Percentiles rank a stretch among this genome's conserved stretches.
These are phyloP conservation scores for Trichophyton mentagrophytes DNA, from an alignment of 2,329 filamentous ascomycete species.

Conservation along the genomic window DNA sequence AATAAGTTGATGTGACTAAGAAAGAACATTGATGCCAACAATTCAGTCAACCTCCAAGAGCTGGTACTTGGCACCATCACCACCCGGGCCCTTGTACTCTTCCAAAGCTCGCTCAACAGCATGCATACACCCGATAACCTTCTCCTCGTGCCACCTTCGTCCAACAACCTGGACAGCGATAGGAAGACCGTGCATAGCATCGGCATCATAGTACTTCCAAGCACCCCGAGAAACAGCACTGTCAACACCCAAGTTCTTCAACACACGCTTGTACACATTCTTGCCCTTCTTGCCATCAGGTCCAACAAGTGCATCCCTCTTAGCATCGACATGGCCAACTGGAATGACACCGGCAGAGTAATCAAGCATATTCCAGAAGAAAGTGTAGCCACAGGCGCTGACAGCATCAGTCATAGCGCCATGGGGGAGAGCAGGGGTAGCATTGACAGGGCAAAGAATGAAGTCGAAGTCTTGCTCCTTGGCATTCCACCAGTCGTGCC, in stretches of 20 bases:
- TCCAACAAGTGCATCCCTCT: constrained; percentile 53
- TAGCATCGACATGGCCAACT: constrained; percentile 65
- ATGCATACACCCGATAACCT: constrained; percentile 70
- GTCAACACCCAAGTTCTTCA: constrained; percentile 36
- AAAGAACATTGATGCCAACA: neutral
- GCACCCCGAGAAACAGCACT: constrained; percentile 73
- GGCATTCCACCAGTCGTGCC: constrained; percentile 76
- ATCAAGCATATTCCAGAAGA: constrained; percentile 86
- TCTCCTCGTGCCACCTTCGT: constrained; percentile 69
- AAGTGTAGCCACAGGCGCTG: constrained; percentile 82
- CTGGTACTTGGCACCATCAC: constrained; percentile 24
- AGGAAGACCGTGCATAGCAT: constrained; percentile 73
- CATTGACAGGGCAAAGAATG: constrained; percentile 72
- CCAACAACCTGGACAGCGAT: constrained; percentile 78
- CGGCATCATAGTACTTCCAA: constrained; percentile 73
- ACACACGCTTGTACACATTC: constrained; percentile 29
- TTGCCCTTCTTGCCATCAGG: constrained; percentile 30
- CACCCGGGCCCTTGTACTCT: constrained; percentile 25
- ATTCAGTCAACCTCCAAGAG: constrained; percentile 27
- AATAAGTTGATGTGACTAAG: neutral
- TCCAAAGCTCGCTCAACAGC: constrained; percentile 62
- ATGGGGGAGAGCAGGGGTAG: constrained; percentile 78
- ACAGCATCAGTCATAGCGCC: constrained; percentile 75
- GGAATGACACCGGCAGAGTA: constrained; percentile 75
- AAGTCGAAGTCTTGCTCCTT: constrained; percentile 61